Evolutionary conservation across 768 basidiomycete species (phyloP), one percentile per base, ranked within the genome.

Genomic region (Tulasnella sp.): DNA sequence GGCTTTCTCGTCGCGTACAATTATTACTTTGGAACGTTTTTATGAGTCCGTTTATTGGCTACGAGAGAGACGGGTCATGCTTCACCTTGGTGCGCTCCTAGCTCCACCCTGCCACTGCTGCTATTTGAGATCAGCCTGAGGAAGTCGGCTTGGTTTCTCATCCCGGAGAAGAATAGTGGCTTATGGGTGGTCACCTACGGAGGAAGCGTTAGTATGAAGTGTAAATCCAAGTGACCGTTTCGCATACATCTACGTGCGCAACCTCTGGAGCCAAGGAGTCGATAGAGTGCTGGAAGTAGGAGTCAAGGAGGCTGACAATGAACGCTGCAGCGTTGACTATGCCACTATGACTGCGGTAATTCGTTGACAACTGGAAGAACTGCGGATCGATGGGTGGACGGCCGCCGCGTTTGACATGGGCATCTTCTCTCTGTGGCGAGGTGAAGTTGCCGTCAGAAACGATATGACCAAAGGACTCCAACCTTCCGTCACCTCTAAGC

Each of bases 281-380:
- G 40, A 94, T 92, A 0, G 91, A 86, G 82, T 91, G 85, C 0
- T 91, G 91, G 91, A 92, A 94, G 79, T 92, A 91, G 9, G 82
- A 83, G 20, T 86, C 88, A 20, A 94, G 90, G 0, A 94, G 85
- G 31, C 91, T 89, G 6, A 94, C 89, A 28, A 93, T 86, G 0
- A 89, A 89, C 75, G 91, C 89, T 0, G 93, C 93, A 82, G 92
- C 93, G 69, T 91, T 87, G 24, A 94, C 91, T 64, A 94, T 94
- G 3, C 93, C 93, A 0, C 89, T 89, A 83, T 93, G 92, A 0
- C 92, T 93, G 9, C 93, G 89, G 83, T 92, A 93, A 83, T 94
- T 94, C 76, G 89, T 86, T 0, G 89, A 85, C 0, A 94, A 87
- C 81, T 92, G 90, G 83, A 94, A 94, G 54, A 77, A 58, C 0